Conservation (phyloP, 176 grass and related monocot species). For the Hsuehochloa calcarea region DNA sequence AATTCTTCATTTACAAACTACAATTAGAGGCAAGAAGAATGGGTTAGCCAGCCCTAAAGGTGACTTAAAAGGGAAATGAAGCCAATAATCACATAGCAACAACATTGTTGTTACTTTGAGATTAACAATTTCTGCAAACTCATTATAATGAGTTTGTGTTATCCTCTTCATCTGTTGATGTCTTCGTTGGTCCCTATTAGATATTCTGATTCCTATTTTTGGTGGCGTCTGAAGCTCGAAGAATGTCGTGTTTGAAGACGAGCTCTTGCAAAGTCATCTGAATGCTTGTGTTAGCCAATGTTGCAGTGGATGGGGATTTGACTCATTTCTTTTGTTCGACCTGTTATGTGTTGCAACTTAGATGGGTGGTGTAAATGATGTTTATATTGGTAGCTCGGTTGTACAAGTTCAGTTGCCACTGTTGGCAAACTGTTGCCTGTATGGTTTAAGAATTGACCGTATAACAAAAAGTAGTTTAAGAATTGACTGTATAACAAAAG, state of each 20-base stretch:
- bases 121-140: slow-evolving; percentile 24
- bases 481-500: not conserved
- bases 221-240: not conserved
- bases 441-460: not conserved
- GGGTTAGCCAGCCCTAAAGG: slow-evolving; percentile 22
- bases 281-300: not conserved
- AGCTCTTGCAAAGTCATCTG: not conserved
- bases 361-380: slow-evolving; percentile 36
- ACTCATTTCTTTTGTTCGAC: not conserved
- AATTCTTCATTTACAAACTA: slow-evolving; percentile 39
- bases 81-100: slow-evolving; percentile 26
- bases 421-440: not conserved
- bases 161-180: slow-evolving; percentile 39
- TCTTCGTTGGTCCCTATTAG: slow-evolving; percentile 21
- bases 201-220: slow-evolving; percentile 11
- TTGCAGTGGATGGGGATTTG: not conserved
- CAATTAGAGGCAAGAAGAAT: slow-evolving; percentile 42
- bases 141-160: slow-evolving; percentile 15
- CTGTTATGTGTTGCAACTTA: not conserved
- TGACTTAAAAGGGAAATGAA: slow-evolving; percentile 38
- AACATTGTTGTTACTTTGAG: slow-evolving; percentile 20
- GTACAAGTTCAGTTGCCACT: slow-evolving; percentile 27
- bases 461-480: not conserved
- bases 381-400: slow-evolving; percentile 37
- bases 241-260: slow-evolving; percentile 21